Evolutionary conservation across 2,329 filamentous ascomycete species (phyloP), one percentile per base, ranked within the genome.

Genomic region (Byssoonygena ceratinophila): DNA sequence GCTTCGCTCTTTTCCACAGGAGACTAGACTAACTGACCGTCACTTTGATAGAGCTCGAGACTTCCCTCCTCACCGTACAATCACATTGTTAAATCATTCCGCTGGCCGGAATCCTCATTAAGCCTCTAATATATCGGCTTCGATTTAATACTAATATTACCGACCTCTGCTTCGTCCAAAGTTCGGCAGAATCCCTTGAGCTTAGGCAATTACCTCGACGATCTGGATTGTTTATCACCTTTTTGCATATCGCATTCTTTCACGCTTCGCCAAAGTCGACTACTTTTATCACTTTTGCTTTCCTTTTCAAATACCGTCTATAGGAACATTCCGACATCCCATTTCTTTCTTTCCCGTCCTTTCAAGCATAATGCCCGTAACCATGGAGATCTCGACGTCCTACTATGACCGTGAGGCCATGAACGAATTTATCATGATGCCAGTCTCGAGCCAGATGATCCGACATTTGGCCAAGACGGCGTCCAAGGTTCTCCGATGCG

Each of bases 401-500:
- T 45, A 55, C 14, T 60, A 66, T 54, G 73, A 75, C 59, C 61
- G 67, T 58, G 66, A 67, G 18, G 73, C 73, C 32, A 64, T 76
- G 53, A 70, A 74, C 37, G 68, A 74, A 54, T 75, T 76, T 53
- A 66, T 75, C 51, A 67, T 67, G 50, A 64, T 67, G 40, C 71
- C 72, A n/a, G 73, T 75, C 12, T 70, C 71, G 29, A 65, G 67
- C 23, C 70, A 72, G 46, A 76, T 76, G 73, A 65, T 76, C 31
- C 63, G 65, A 25, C 68, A 75, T 60, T 60, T 76, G 57, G 73
- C 73, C 43, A 61, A 68, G 50, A 68, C 75, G 55, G 72, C 73
- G 14, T 67, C 70, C 9, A 62, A 65, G 61, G 73, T 76, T 61
- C 76, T 76, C 57, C 68, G 70, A 54, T 76, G 73, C 59, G 73